phyloP scores from a whole-genome alignment of 805 yeast genomes.

The Spathaspora arborariae region DNA sequence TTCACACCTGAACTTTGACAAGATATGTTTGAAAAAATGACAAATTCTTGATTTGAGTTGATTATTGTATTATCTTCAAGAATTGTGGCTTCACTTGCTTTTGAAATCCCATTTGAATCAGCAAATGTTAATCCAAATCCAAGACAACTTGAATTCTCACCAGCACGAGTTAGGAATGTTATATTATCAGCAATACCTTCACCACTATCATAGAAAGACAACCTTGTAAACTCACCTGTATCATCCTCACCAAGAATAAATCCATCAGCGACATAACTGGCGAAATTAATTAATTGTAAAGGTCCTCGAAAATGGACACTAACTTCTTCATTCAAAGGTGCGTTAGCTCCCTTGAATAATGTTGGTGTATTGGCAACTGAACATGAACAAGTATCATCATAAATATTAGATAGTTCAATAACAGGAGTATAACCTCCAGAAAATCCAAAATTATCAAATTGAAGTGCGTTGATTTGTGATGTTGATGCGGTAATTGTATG shows the following conservation, averaged over 20 bases:
- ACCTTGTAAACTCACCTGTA: conserved; percentile 52
- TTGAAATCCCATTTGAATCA: conserved; percentile 48
- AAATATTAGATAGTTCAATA: conserved; percentile 35
- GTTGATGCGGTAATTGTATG: background rate
- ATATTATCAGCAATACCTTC: conserved; percentile 53
- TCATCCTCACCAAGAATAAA: conserved; percentile 30
- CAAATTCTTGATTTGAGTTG: conserved; percentile 55
- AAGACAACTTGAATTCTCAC: conserved; percentile 56
- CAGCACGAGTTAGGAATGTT: conserved; percentile 65
- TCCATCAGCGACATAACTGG: conserved; percentile 48
- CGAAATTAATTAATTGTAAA: conserved; percentile 55
- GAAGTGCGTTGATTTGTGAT: conserved; percentile 21
- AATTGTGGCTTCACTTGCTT: conserved; percentile 45
- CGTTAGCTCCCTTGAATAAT: conserved; percentile 51
- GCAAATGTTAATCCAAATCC: conserved; percentile 69
- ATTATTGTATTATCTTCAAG: conserved; percentile 47
- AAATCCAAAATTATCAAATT: conserved; percentile 54
- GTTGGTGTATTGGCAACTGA: conserved; percentile 32
- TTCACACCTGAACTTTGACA: conserved; percentile 53
- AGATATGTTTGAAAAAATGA: conserved; percentile 53
- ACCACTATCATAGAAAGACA: conserved; percentile 54
- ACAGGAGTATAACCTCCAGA: conserved; percentile 51
- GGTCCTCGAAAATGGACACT: conserved; percentile 84
- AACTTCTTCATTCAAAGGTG: conserved; percentile 66
- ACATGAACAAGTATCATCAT: conserved; percentile 43